Base-by-base conservation (phyloP, 2,329 filamentous ascomycete genomes). In the Aspergillus latus region DNA sequence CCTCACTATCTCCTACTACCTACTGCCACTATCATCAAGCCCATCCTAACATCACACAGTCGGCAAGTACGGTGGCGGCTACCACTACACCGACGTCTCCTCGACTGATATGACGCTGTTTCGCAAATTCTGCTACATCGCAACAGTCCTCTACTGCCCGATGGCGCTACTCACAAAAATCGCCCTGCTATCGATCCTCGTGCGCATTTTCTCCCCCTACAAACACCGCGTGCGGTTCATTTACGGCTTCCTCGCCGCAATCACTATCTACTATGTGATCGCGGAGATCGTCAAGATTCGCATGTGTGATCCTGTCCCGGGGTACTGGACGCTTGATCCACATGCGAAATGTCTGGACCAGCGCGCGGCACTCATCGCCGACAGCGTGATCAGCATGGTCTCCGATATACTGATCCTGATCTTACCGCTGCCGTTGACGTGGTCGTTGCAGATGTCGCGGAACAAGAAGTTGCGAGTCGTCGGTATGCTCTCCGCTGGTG, bases 61-160 rank as follows among this genome's bases (percentile, higher is more conserved):
- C 45, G 63, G 66, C 8, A 56, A 68, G 16, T 61, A 72, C 62
- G 73, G 73, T n/a, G 73, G 72, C 34, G 73, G 73, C 21, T 68
- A 68, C 29, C 64, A 72, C 59, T 60, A 64, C 21, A 54, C 54
- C 36, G 65, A 73, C 21, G 62, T 74, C 16, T 50, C 3, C 29
- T 49, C 2, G 49, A 67, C 4, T 2, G 32, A 60, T 21, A 21
- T 21, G 21, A 21, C 21, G 21, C 21, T 21, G 15, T 74, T 69
- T 51, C 63, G 59, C 36, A 72, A 66, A 65, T 70, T 70, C 47
- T 69, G 68, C 54, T 76, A 75, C 47, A 58, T 72, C 54, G 70
- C 72, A 5, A 74, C 73, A 10, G 64, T 74, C 15, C 57, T 75
- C 15, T 76, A 76, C 64, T 73, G 71, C n/a, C 74, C 73, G 1